Base-by-base conservation (phyloP, 75 land plant species). In the Pinus albicaulis region DNA sequence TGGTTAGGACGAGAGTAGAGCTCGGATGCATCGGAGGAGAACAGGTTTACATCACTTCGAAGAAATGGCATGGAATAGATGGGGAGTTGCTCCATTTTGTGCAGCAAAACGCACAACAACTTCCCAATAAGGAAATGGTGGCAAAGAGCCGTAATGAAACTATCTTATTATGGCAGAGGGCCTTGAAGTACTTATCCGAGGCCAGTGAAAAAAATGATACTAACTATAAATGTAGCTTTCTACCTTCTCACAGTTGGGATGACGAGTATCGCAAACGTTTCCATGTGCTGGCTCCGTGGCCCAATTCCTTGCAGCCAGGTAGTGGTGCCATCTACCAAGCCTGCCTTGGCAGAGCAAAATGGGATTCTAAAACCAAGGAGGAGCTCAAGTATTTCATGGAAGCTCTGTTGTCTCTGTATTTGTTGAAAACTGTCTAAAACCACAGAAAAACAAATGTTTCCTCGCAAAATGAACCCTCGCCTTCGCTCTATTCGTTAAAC, bases 61-160 rank as follows among this genome's bases (percentile, higher is more conserved):
- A 81, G 68, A 92, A 93, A 38, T 81, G 85, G 80, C 85, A 84
- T 48, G 80, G 90, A 24, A 75, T 89, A 20, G 76, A 80, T 34
- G 36, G 36, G 36, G 36, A 1, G 2, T 86, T 93, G 31, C 74
- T 82, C 14, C 82, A 80, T 5, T 69, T 89, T 14, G n/a, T 89
- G 5, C 60, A n/a, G n/a, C 73, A 52, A 55, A 55, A 55, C 3
- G 73, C 28, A 15, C 56, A 48, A 26, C 61, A 78, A 2, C 20
- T 28, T 44, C 71, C 25, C 22, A 55, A 52, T 6, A 56, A 62
- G 20, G 66, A 0, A 20, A 23, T n/a, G 34, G 62, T 17, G 3
- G 55, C 20, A 12, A 59, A 38, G 36, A 74, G 59, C 4, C 66
- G 57, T 17, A 48, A 74, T 20, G 75, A 83, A 3, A 82, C 83